Evolutionary conservation across 768 basidiomycete species (phyloP), one percentile per base, ranked within the genome.

Genomic region (Boletus sensibilis): DNA sequence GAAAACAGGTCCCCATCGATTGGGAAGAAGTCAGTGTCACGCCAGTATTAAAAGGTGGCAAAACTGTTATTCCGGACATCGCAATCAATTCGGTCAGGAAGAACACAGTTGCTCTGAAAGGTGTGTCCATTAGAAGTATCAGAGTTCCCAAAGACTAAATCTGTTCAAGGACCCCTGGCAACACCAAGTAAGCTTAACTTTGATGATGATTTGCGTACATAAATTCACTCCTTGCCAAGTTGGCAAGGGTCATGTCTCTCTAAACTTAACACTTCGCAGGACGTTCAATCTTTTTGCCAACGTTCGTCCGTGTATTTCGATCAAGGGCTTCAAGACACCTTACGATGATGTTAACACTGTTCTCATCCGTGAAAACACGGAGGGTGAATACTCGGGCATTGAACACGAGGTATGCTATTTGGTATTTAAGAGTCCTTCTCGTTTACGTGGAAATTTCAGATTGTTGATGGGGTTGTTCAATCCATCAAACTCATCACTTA

Each of bases 11-110:
- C 25, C 97, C 97, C 43, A 97, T 99, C 66, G 83, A 93, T 76
- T 99, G 97, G 97, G 97, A 99, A 74, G 97, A 98, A 76, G 96
- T 98, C 73, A 91, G 88, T 70, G 97, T 99, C 46, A 89, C 92
- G 8, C 97, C 97, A 13, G 83, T 96, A 52, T 78, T 98, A 56
- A 93, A 94, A 74, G 88, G 87, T 56, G 97, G 97, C 48, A 97
- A 98, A 81, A 97, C 94, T 47, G 92, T 92, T 58, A 98, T 99
- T 69, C 97, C 97, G 31, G 94, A 97, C 59, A 74, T 74, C 55
- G 95, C 97, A 34, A 94, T 99, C 60, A 81, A 80, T 47, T 94
- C 91, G 14, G 90, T 99, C 68, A 94, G 89, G 79, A 92, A 87
- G 78, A 98, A 98, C 77, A 98, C 96, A 18, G 93, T 99, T 55